Evolutionary conservation across 306 rosid species (phyloP).

Genomic region (Alnus rubra): DNA sequence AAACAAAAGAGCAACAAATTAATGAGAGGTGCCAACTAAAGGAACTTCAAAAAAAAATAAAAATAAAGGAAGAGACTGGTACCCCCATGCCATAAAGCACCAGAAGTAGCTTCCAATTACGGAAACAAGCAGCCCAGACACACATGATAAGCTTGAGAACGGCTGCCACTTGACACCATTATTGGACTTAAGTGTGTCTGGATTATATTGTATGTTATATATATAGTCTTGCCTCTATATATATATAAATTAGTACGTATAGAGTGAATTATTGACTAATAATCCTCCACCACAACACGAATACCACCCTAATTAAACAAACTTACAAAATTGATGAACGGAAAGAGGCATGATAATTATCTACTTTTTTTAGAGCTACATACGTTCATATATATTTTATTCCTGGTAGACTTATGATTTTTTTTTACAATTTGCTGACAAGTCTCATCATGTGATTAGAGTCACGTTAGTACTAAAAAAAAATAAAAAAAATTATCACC

Average conservation of each 20-base stretch:
- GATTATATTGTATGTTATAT: neutral
- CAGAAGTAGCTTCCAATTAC: conserved; percentile 38
- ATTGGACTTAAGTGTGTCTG: conserved; percentile 23
- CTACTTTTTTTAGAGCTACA: neutral
- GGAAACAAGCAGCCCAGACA: conserved; percentile 38
- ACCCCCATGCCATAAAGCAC: neutral
- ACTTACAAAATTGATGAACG: conserved; percentile 16
- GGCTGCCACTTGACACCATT: conserved; percentile 32
- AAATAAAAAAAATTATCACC: no score
- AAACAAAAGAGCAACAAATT: no score
- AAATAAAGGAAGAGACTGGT: neutral
- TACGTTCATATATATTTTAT: no score
- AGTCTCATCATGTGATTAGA: no score
- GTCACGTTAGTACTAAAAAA: no score
- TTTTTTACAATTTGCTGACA: no score
- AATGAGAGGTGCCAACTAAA: no score
- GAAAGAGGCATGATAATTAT: conserved; percentile 15
- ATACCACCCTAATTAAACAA: conserved; percentile 9
- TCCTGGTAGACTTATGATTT: no score
- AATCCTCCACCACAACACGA: conserved; percentile 18
- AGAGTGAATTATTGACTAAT: conserved; percentile 46
- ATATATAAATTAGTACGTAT: conserved; percentile 8
- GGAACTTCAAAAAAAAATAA: neutral
- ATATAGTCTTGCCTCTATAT: neutral
- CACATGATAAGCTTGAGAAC: conserved; percentile 26